phyloP scores from a whole-genome alignment of 1,139 yeast species.

The Candida neerlandica region DNA sequence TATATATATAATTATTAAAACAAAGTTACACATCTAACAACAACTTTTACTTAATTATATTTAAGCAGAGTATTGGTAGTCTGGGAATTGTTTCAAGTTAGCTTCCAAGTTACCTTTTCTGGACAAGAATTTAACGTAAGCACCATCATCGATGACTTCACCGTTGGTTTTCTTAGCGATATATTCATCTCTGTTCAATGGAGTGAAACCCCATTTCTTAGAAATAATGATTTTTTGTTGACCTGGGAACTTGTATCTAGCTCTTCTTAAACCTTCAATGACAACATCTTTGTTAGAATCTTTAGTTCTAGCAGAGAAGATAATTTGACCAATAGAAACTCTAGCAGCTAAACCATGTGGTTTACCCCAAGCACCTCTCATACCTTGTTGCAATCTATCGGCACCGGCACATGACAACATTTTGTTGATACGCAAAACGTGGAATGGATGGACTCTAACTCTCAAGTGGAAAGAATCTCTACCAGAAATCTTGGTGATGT shows the following conservation, averaged over 20 bases:
- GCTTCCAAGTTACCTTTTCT: slow-evolving; percentile 93
- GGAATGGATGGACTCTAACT: slow-evolving; percentile 99
- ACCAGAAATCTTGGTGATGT: slow-evolving; percentile 96
- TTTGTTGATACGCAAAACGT: slow-evolving; percentile 99
- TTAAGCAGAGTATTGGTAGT: slow-evolving; percentile 63
- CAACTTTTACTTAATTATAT: slow-evolving; percentile 9
- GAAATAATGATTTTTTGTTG: slow-evolving; percentile 99
- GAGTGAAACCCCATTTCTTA: slow-evolving; percentile 99
- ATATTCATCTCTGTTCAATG: slow-evolving; percentile 96
- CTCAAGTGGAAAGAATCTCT: slow-evolving; percentile 99
- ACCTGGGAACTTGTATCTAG: slow-evolving; percentile 99
- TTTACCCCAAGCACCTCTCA: slow-evolving; percentile 99
- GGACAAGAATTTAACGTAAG: slow-evolving; percentile 97
- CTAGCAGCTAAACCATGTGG: slow-evolving; percentile 99
- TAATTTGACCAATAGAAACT: slow-evolving; percentile 97
- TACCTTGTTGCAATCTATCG: slow-evolving; percentile 99
- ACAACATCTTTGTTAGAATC: slow-evolving; percentile 97
- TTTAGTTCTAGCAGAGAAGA: slow-evolving; percentile 98
- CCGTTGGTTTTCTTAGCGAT: slow-evolving; percentile 92
- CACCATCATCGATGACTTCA: slow-evolving; percentile 99
- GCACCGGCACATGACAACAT: slow-evolving; percentile 99
- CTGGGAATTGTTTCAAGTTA: slow-evolving; percentile 96
- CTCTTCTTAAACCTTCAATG: slow-evolving; percentile 99
- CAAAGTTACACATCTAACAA: neutral
- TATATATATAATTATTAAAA: neutral